Percentiles rank a stretch among this genome's conserved stretches.
phyloP scores from a whole-genome alignment of 228 moss, liverwort and hornwort species.

The Sphagnum fallax region DNA sequence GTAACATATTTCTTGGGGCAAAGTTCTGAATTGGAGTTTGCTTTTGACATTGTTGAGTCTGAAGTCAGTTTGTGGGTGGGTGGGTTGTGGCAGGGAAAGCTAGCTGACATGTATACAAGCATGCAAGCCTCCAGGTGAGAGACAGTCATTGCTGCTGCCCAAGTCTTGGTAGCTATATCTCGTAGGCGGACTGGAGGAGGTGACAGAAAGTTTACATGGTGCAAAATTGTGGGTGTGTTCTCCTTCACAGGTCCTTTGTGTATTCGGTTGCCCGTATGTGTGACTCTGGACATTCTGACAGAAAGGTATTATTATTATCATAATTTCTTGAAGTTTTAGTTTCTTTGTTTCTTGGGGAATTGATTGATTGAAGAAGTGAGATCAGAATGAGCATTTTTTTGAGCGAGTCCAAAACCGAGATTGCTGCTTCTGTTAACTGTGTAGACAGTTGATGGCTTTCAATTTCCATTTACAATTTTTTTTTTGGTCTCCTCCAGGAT shows the following conservation, averaged over 20 bases:
- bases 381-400: too few species aligned
- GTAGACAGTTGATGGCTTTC: neutral
- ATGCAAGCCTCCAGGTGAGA: constrained; percentile 91
- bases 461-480: neutral
- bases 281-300: constrained; percentile 69
- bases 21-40: neutral
- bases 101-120: constrained; percentile 96
- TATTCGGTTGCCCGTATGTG: constrained; percentile 88
- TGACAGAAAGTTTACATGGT: neutral
- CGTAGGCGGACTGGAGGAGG: neutral
- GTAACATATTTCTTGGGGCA: neutral
- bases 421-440: neutral
- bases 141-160: neutral
- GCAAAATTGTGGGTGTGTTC: neutral
- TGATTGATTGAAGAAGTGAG: neutral
- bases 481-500: constrained; percentile 47
- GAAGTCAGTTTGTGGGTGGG: too few species aligned
- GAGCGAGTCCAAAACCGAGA: neutral
- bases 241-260: constrained; percentile 67
- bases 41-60: neutral
- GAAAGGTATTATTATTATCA: constrained; percentile 50
- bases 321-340: neutral
- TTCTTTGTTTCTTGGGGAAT: neutral
- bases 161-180: neutral
- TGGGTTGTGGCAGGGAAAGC: constrained; percentile 53